Conservation (phyloP, 139 green algal species). For the Micractinium conductrix region DNA sequence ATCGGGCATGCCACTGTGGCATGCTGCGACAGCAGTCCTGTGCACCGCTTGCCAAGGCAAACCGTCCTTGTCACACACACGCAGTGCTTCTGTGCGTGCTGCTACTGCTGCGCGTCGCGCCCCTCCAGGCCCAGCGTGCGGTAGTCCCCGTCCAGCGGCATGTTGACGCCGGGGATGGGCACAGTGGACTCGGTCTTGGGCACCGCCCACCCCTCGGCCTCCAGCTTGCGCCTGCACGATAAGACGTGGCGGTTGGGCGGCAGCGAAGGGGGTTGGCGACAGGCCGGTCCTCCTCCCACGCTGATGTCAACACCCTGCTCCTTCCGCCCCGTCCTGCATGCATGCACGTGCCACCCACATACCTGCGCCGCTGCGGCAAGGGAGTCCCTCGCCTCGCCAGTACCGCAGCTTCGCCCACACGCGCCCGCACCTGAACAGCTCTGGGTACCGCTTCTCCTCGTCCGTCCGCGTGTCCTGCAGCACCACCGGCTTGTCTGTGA, state of each 20-base stretch:
- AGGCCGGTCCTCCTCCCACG: too few species aligned
- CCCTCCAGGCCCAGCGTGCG: slow-evolving; percentile 2
- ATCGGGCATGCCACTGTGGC: too few species aligned
- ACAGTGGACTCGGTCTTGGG: slow-evolving; percentile 40
- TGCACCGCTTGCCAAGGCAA: too few species aligned
- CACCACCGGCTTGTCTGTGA: slow-evolving; percentile 57
- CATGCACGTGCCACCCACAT: too few species aligned
- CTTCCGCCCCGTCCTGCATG: not conserved
- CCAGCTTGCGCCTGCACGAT: slow-evolving; percentile 20
- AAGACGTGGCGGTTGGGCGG: not conserved
- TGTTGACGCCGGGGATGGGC: slow-evolving; percentile 61
- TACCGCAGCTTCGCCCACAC: too few species aligned
- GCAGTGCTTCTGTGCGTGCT: not conserved
- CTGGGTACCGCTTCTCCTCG: slow-evolving; percentile 66
- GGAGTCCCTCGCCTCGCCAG: not conserved
- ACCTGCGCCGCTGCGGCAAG: not conserved
- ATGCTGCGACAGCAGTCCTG: too few species aligned
- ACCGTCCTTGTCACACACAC: too few species aligned
- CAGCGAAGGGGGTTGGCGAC: too few species aligned
- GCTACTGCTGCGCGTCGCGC: too few species aligned
- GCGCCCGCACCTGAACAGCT: slow-evolving; percentile 68
- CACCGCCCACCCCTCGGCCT: slow-evolving; percentile 54
- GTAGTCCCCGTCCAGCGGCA: slow-evolving; percentile 38
- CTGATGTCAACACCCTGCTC: not conserved
- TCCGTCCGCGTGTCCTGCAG: slow-evolving; percentile 67